These are phyloP conservation scores for Zarea fungicola DNA, from an alignment of 2,329 filamentous ascomycete species.

Conservation along the genomic window DNA sequence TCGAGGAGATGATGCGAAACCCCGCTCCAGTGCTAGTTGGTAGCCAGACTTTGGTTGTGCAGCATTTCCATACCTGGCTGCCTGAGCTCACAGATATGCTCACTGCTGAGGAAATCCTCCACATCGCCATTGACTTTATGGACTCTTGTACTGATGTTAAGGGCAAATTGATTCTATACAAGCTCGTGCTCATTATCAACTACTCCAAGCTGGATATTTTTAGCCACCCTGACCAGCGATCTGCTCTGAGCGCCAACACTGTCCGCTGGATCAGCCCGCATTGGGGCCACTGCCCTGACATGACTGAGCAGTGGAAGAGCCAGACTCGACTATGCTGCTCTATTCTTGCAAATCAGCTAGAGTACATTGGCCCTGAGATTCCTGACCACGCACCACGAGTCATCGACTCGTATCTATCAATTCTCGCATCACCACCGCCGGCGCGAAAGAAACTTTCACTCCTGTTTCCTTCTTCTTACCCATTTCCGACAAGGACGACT, in stretches of 20 bases:
- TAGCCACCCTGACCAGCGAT: constrained; percentile 67
- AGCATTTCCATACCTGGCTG: constrained; percentile 97
- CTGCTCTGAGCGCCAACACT: constrained; percentile 72
- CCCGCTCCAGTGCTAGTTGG: constrained; percentile 80
- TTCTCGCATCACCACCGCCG: constrained; percentile 52
- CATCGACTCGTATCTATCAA: constrained; percentile 78
- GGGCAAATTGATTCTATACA: constrained; percentile 87
- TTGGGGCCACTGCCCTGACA: constrained; percentile 71
- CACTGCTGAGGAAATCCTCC: constrained; percentile 76
- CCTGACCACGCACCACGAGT: constrained; percentile 88
- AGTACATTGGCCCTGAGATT: constrained; percentile 72
- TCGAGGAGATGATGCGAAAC: constrained; percentile 87
- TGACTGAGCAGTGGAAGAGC: constrained; percentile 83
- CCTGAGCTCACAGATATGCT: constrained; percentile 78
- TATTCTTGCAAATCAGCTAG: constrained; percentile 79
- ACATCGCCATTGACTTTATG: constrained; percentile 89
- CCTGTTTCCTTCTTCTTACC: constrained; percentile 84
- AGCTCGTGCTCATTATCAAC: constrained; percentile 87
- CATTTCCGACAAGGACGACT: constrained; percentile 72
- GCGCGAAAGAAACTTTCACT: constrained; percentile 69
- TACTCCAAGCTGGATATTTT: constrained; percentile 82
- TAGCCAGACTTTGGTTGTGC: constrained; percentile 89
- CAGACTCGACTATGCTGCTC: constrained; percentile 93
- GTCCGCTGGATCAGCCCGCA: constrained; percentile 88
- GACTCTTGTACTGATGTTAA: constrained; percentile 84